phyloP scores from a whole-genome alignment of 345 rosid species.

The Hypericum androsaemum region DNA sequence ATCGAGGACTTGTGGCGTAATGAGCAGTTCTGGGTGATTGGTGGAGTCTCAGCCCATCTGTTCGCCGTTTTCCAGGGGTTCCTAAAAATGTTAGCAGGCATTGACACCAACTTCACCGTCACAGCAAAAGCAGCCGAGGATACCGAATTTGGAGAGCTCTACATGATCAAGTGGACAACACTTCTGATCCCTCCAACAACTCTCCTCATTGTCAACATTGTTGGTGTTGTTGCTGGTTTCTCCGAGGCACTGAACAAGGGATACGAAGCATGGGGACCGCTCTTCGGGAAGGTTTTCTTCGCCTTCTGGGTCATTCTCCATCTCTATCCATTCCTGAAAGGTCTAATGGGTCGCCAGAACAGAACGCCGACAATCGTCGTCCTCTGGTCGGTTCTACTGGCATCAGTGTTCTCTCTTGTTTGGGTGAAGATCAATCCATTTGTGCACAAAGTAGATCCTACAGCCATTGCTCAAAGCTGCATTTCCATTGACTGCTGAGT shows the following conservation, averaged over 20 bases:
- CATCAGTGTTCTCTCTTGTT: constrained; percentile 89
- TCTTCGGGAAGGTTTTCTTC: constrained; percentile 88
- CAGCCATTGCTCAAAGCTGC: constrained; percentile 38
- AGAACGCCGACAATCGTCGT: constrained; percentile 90
- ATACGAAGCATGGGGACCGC: constrained; percentile 95
- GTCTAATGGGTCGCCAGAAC: constrained; percentile 99
- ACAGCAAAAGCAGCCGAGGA: constrained; percentile 89
- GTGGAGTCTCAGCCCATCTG: constrained; percentile 95
- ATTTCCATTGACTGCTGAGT: constrained; percentile 77
- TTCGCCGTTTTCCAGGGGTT: constrained; percentile 96
- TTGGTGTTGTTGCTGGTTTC: constrained; percentile 98
- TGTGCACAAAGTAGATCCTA: constrained; percentile 23
- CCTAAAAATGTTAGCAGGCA: constrained; percentile 79
- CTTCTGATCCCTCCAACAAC: constrained; percentile 86
- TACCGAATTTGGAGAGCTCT: constrained; percentile 85
- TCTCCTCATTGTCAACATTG: constrained; percentile 71
- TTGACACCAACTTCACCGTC: constrained; percentile 96
- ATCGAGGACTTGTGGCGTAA: constrained; percentile 93
- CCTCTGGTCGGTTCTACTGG: constrained; percentile 88
- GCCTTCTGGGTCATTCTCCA: constrained; percentile 95
- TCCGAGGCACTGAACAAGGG: constrained; percentile 97
- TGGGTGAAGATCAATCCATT: constrained; percentile 95
- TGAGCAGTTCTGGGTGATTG: constrained; percentile 96
- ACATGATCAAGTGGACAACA: constrained; percentile 89
- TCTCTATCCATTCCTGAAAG: constrained; percentile 97